phyloP scores from a whole-genome alignment of 2,329 filamentous ascomycete genomes.

The Exophiala viscosa region DNA sequence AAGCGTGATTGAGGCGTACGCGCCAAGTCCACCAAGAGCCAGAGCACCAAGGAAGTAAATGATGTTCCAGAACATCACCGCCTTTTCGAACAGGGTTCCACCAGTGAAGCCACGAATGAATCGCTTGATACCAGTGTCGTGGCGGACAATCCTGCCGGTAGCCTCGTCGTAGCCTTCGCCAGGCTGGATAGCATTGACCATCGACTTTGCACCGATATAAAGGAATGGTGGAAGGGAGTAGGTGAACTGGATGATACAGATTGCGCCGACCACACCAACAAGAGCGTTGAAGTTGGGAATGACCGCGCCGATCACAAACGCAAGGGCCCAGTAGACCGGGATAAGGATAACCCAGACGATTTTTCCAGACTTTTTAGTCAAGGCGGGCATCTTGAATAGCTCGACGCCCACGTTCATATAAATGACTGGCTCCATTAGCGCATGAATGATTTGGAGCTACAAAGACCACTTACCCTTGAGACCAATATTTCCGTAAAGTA shows the following conservation, averaged over 20 bases:
- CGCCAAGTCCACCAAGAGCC: neutral
- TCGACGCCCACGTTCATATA: neutral
- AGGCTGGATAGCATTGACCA: conserved; percentile 28
- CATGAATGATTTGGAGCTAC: neutral
- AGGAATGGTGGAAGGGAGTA: conserved; percentile 43
- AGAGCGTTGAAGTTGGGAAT: conserved; percentile 42
- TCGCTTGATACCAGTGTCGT: conserved; percentile 11
- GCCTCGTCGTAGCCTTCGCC: conserved; percentile 24
- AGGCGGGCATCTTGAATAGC: conserved; percentile 6
- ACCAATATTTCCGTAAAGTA: conserved; percentile 41
- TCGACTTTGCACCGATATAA: conserved; percentile 28
- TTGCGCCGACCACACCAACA: conserved; percentile 39
- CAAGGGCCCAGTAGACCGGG: conserved; percentile 43
- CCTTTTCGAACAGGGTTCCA: conserved; percentile 15
- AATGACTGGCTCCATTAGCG: too few relatives aligned
- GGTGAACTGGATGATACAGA: conserved; percentile 45
- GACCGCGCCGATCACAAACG: conserved; percentile 42
- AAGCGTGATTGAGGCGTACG: neutral
- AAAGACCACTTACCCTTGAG: conserved; percentile 29
- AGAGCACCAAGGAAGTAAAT: neutral
- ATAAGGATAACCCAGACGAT: conserved; percentile 27
- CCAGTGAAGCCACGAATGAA: conserved; percentile 27
- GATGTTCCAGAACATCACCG: neutral
- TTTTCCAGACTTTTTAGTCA: conserved; percentile 9
- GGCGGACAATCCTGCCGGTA: conserved; percentile 20